phyloP scores from a whole-genome alignment of 331 rosid species.

The Cydonia oblonga region DNA sequence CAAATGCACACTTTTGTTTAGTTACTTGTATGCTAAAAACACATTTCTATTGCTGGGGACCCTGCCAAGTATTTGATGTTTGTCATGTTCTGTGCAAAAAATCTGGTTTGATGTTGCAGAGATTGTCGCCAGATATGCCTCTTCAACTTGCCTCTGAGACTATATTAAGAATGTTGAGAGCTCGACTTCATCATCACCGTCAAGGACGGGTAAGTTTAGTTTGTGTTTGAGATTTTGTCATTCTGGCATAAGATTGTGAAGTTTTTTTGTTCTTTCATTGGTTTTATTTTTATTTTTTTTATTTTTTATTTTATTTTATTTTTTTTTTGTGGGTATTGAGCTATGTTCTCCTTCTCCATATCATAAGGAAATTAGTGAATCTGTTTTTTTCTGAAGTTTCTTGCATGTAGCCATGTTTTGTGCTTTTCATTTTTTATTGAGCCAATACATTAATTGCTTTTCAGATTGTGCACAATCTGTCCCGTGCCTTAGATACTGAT shows the following conservation, averaged over 20 bases:
- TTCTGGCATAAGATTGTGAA: too few relatives aligned
- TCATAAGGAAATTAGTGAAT: background rate
- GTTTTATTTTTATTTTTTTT: too few relatives aligned
- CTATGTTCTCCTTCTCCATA: background rate
- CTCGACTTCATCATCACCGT: constrained; percentile 84
- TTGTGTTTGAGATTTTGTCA: background rate
- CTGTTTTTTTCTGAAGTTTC: background rate
- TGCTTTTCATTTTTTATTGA: background rate
- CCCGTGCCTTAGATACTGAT: constrained; percentile 82
- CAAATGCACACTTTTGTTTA: background rate
- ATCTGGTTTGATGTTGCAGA: constrained; percentile 40
- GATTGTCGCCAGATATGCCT: constrained; percentile 84
- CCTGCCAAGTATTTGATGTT: background rate
- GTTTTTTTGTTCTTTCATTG: too few relatives aligned
- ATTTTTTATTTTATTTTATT: too few relatives aligned
- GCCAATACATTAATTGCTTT: constrained; percentile 1
- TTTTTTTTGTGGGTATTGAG: background rate
- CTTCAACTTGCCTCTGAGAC: constrained; percentile 97
- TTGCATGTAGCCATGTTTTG: background rate
- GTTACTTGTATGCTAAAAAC: background rate
- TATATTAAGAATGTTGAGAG: constrained; percentile 79
- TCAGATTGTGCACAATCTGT: constrained; percentile 79
- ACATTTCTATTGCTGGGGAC: background rate
- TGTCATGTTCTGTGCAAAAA: constrained; percentile 5
- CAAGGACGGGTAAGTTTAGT: constrained; percentile 61